These are phyloP conservation scores for Dicorynia guianensis DNA, from an alignment of 306 rosid genomes.

Conservation along the genomic window DNA sequence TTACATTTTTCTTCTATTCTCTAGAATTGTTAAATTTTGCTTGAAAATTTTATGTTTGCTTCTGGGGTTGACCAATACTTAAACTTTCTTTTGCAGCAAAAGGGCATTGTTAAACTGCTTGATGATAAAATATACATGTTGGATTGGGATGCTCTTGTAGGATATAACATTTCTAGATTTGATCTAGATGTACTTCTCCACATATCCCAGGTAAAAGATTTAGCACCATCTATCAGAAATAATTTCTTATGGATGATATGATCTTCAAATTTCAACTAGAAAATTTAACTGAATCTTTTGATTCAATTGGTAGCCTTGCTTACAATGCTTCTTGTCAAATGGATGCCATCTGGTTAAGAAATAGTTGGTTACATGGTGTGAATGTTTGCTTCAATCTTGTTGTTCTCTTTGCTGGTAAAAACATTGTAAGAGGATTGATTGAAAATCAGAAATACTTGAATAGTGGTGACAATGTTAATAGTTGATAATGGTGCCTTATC, in stretches of 20 bases:
- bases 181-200: constrained; percentile 95
- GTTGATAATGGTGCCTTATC: constrained; percentile 25
- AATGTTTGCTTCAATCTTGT: constrained; percentile 19
- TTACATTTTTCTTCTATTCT: constrained; percentile 21
- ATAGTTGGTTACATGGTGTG: constrained; percentile 35
- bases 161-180: constrained; percentile 94
- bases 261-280: constrained; percentile 1
- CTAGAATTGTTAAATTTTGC: background rate
- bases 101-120: constrained; percentile 86
- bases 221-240: background rate
- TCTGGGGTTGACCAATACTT: constrained; percentile 43
- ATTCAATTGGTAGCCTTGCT: constrained; percentile 25
- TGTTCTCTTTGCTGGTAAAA: background rate
- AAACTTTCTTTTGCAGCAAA: constrained; percentile 70
- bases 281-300: constrained; percentile 23
- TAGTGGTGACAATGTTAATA: constrained; percentile 25
- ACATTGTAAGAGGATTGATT: constrained; percentile 27
- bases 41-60: constrained; percentile 30
- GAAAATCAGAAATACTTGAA: constrained; percentile 22
- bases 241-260: constrained; percentile 31
- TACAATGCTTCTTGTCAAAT: constrained; percentile 15
- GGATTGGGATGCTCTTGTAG: constrained; percentile 93
- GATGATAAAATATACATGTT: constrained; percentile 80
- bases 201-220: constrained; percentile 78
- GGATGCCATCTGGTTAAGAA: constrained; percentile 20